Conservation (phyloP, 1,284 basidiomycete genomes). For the Tilletia horrida region DNA sequence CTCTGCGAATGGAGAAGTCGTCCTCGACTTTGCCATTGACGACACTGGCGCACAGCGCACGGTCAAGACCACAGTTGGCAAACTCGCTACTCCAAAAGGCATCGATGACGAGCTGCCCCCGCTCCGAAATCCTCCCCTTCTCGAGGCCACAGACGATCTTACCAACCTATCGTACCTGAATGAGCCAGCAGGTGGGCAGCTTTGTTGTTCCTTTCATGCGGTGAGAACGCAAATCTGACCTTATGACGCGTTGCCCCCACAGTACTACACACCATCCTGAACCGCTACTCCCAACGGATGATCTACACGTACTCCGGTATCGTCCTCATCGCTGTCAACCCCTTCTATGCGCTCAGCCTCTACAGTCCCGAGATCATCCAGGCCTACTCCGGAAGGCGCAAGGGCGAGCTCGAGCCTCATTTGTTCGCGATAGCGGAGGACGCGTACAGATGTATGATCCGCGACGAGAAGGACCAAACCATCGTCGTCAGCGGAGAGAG, state of each 20-base stretch:
- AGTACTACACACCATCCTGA: conserved; percentile 95
- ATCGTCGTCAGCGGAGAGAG: conserved; percentile 93
- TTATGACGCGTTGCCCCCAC: conserved; percentile 8
- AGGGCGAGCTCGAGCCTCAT: conserved; percentile 95
- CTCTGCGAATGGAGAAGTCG: conserved; percentile 37
- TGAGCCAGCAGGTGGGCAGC: conserved; percentile 20
- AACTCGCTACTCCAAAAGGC: conserved; percentile 37
- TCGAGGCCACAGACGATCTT: conserved; percentile 22
- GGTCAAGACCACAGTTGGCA: conserved; percentile 42
- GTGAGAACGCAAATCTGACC: too few species aligned
- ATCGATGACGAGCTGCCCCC: conserved; percentile 67
- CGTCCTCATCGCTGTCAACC: conserved; percentile 94
- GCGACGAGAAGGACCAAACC: conserved; percentile 90
- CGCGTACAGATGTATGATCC: conserved; percentile 95
- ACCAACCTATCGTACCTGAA: conserved; percentile 23
- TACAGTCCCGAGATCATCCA: conserved; percentile 95
- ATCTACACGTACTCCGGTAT: conserved; percentile 99
- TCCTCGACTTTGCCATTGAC: conserved; percentile 45
- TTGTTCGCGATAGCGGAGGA: conserved; percentile 98
- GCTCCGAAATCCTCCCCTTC: conserved; percentile 80
- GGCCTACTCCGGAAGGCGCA: conserved; percentile 84
- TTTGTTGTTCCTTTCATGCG: not conserved
- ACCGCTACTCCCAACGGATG: conserved; percentile 91
- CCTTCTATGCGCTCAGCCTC: conserved; percentile 72
- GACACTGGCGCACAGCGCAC: conserved; percentile 41